Evolutionary conservation across 495 filamentous ascomycete species (phyloP).

Genomic region (Elasticomyces elasticus): DNA sequence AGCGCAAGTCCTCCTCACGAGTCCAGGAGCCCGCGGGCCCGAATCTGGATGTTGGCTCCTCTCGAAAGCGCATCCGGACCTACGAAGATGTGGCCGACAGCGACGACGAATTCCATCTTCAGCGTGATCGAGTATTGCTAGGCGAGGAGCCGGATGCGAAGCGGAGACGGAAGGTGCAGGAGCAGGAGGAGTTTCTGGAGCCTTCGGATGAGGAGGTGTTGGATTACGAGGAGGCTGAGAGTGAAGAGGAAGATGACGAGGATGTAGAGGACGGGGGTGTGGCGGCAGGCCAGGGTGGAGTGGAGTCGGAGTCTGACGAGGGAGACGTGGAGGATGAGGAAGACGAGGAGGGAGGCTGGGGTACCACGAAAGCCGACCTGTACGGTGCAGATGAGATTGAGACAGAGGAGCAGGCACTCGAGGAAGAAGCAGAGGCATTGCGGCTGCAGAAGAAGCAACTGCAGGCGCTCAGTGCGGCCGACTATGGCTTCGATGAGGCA

Average conservation of each 20-base stretch:
- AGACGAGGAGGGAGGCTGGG: slow-evolving; percentile 72
- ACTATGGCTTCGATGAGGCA: slow-evolving; percentile 83
- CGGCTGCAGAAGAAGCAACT: slow-evolving; percentile 83
- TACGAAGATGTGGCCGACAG: slow-evolving; percentile 83
- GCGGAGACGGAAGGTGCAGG: slow-evolving; percentile 51
- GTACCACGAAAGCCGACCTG: slow-evolving; percentile 76
- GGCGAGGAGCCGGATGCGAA: slow-evolving; percentile 72
- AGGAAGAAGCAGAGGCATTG: slow-evolving; percentile 83
- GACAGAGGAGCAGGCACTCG: slow-evolving; percentile 81
- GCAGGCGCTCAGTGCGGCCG: slow-evolving; percentile 71
- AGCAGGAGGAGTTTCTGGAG: slow-evolving; percentile 48
- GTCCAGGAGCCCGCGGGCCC: slow-evolving; percentile 27
- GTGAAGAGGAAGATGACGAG: slow-evolving; percentile 45
- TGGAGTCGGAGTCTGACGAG: slow-evolving; percentile 31
- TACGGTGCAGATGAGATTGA: slow-evolving; percentile 85
- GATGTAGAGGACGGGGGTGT: slow-evolving; percentile 31
- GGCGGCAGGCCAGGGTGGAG: slow-evolving; percentile 20
- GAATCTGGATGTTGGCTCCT: slow-evolving; percentile 11
- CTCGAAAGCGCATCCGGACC: slow-evolving; percentile 41
- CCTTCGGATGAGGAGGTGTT: slow-evolving; percentile 84
- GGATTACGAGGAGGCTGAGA: slow-evolving; percentile 48
- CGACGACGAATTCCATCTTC: slow-evolving; percentile 80
- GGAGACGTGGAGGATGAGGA: slow-evolving; percentile 52
- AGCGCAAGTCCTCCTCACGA: slow-evolving; percentile 56
- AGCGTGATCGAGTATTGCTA: slow-evolving; percentile 73